Percentiles rank a stretch among this genome's conserved stretches.
These are phyloP conservation scores for Caryopteris hybrid DNA, from an alignment of 305 asterid species.

Conservation along the genomic window DNA sequence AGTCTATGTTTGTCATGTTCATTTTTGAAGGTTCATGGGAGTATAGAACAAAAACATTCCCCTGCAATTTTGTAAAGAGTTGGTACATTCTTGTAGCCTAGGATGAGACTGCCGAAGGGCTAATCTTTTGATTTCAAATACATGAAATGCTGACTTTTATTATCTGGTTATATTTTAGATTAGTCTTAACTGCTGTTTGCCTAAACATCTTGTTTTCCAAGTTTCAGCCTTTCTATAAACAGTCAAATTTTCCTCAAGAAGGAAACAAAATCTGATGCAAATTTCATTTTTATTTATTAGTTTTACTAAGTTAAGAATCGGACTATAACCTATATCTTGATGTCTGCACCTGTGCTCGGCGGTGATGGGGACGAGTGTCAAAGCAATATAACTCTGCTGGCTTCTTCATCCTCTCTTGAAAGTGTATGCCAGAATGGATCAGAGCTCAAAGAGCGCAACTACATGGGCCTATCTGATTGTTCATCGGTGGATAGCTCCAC, in stretches of 20 bases:
- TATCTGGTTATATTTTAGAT: background rate
- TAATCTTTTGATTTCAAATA: background rate
- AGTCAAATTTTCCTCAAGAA: background rate
- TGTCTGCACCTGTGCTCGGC: slow-evolving; percentile 49
- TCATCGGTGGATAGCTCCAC: slow-evolving; percentile 56
- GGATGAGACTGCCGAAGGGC: background rate
- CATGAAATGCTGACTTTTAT: background rate
- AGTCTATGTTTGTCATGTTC: background rate
- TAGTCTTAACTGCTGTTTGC: background rate
- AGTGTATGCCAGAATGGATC: slow-evolving; percentile 35
- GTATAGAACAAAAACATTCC: background rate
- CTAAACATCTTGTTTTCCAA: background rate
- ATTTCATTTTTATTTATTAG: slow-evolving; percentile 8
- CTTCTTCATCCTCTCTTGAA: slow-evolving; percentile 44
- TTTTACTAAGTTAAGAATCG: slow-evolving; percentile 13
- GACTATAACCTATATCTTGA: slow-evolving; percentile 23
- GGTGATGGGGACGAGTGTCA: slow-evolving; percentile 40
- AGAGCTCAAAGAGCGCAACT: slow-evolving; percentile 52
- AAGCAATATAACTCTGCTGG: slow-evolving; percentile 40
- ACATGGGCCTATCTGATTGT: slow-evolving; percentile 62
- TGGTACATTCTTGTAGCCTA: background rate
- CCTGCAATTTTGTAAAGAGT: background rate
- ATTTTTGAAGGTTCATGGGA: background rate
- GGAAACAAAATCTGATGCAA: slow-evolving; percentile 4
- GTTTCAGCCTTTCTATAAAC: background rate